Percentiles rank a stretch among this genome's conserved stretches.
Conservation (phyloP, 1,284 basidiomycete genomes). For the Melanopsichium pennsylvanicum region DNA sequence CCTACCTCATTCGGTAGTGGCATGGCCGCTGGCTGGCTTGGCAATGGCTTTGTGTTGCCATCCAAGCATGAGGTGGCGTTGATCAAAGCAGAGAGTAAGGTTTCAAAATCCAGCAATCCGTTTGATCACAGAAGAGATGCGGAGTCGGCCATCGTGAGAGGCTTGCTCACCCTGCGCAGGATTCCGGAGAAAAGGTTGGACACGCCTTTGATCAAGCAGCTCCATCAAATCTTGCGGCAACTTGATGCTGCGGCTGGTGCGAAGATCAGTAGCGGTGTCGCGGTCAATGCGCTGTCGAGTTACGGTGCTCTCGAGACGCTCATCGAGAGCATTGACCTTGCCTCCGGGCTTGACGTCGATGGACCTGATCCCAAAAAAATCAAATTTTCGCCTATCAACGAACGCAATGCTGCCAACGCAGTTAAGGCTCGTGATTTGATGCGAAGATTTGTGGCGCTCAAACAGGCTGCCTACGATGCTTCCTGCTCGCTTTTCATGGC, state of each 20-base stretch:
- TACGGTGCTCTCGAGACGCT: constrained; percentile 27
- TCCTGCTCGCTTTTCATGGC: constrained; percentile 34
- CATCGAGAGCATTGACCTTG: constrained; percentile 56
- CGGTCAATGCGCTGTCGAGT: constrained; percentile 10
- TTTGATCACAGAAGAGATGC: constrained; percentile 51
- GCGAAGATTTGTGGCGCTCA: constrained; percentile 37
- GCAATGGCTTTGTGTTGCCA: constrained; percentile 65
- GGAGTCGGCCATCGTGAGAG: constrained; percentile 38
- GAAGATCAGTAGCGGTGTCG: neutral
- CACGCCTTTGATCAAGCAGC: constrained; percentile 11
- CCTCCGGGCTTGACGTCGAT: constrained; percentile 54
- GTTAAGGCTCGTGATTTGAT: constrained; percentile 36
- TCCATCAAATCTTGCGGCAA: constrained; percentile 1
- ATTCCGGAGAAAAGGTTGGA: constrained; percentile 40
- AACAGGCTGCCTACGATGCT: constrained; percentile 53
- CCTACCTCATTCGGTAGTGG: constrained; percentile 57
- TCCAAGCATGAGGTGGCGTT: constrained; percentile 47
- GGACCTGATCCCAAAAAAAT: constrained; percentile 28
- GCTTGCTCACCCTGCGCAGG: constrained; percentile 43
- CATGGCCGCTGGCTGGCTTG: constrained; percentile 64
- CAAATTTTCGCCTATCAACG: constrained; percentile 23
- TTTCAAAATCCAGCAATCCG: constrained; percentile 31
- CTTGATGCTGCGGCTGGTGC: constrained; percentile 3
- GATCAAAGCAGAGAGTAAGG: constrained; percentile 42
- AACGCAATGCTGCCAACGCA: constrained; percentile 29